These are phyloP conservation scores for Sphaerulina populicola DNA, from an alignment of 2,329 filamentous ascomycete genomes.

Conservation along the genomic window DNA sequence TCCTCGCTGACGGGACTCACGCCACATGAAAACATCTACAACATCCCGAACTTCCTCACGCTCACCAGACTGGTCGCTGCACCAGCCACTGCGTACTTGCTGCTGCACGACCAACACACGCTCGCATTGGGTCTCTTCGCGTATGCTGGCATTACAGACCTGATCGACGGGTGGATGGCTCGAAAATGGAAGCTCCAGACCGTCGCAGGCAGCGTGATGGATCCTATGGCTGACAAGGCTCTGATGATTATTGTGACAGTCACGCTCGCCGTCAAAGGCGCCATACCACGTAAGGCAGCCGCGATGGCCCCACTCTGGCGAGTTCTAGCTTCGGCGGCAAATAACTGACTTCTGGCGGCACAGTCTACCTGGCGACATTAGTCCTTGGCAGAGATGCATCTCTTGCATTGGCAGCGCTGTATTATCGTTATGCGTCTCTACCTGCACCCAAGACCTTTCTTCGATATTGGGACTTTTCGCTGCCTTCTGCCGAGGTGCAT, in stretches of 20 bases:
- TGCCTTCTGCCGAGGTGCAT: slow-evolving; percentile 76
- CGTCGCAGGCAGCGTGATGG: slow-evolving; percentile 87
- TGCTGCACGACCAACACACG: slow-evolving; percentile 71
- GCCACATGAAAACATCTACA: slow-evolving; percentile 86
- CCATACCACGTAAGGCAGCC: slow-evolving; percentile 58
- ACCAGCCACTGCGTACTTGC: slow-evolving; percentile 77
- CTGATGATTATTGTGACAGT: slow-evolving; percentile 91
- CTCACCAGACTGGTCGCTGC: slow-evolving; percentile 75
- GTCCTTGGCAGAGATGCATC: slow-evolving; percentile 84
- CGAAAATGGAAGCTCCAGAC: slow-evolving; percentile 80
- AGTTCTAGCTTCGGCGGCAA: slow-evolving; percentile 8
- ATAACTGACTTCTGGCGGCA: slow-evolving; percentile 10
- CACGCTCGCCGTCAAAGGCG: slow-evolving; percentile 72
- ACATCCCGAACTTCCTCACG: slow-evolving; percentile 87
- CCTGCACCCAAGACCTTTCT: slow-evolving; percentile 86
- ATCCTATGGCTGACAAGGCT: slow-evolving; percentile 93
- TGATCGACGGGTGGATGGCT: slow-evolving; percentile 91
- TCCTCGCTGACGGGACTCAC: slow-evolving; percentile 29
- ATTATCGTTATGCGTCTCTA: slow-evolving; percentile 91
- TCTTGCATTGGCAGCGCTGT: slow-evolving; percentile 76
- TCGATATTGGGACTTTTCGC: slow-evolving; percentile 94
- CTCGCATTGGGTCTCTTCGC: slow-evolving; percentile 78
- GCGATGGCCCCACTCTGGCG: slow-evolving; percentile 11
- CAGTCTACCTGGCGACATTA: slow-evolving; percentile 78
- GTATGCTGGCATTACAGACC: slow-evolving; percentile 84